These are phyloP conservation scores for Capsicum pubescens DNA, from an alignment of 257 asterid genomes.

Conservation along the genomic window DNA sequence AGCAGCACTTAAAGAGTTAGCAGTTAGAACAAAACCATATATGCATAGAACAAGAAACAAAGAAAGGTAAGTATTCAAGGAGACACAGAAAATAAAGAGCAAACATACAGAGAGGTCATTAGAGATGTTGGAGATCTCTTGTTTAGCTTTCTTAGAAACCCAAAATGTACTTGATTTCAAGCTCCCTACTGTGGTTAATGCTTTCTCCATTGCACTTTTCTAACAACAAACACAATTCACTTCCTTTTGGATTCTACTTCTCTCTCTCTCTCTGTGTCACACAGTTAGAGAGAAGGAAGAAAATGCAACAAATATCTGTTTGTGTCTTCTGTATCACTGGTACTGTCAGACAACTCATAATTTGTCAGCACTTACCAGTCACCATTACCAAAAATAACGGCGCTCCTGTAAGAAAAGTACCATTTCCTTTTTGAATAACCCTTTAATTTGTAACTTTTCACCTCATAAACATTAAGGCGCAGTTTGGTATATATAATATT, in stretches of 20 bases:
- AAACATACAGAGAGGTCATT: slow-evolving; percentile 75
- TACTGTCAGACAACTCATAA: slow-evolving; percentile 51
- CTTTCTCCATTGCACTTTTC: slow-evolving; percentile 69
- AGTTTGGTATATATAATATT: too few species aligned
- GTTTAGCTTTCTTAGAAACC: slow-evolving; percentile 93
- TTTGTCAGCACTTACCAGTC: slow-evolving; percentile 33
- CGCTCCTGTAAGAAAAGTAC: slow-evolving; percentile 28
- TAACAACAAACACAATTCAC: background rate
- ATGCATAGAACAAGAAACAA: background rate
- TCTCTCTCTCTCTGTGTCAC: too few species aligned
- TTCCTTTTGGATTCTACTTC: too few species aligned
- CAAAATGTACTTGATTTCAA: slow-evolving; percentile 81
- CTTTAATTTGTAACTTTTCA: too few species aligned
- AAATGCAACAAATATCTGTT: background rate
- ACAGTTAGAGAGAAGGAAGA: background rate
- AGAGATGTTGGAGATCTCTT: slow-evolving; percentile 89
- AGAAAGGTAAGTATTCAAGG: too few species aligned
- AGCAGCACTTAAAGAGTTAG: background rate
- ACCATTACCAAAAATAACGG: slow-evolving; percentile 42
- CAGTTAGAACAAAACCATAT: background rate
- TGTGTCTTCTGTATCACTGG: background rate
- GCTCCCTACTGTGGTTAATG: slow-evolving; percentile 82
- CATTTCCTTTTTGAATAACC: background rate
- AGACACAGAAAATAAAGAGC: background rate
- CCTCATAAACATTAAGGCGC: too few species aligned